Conservation (phyloP, 2,329 filamentous ascomycete species). For the Colletotrichum godetiae region DNA sequence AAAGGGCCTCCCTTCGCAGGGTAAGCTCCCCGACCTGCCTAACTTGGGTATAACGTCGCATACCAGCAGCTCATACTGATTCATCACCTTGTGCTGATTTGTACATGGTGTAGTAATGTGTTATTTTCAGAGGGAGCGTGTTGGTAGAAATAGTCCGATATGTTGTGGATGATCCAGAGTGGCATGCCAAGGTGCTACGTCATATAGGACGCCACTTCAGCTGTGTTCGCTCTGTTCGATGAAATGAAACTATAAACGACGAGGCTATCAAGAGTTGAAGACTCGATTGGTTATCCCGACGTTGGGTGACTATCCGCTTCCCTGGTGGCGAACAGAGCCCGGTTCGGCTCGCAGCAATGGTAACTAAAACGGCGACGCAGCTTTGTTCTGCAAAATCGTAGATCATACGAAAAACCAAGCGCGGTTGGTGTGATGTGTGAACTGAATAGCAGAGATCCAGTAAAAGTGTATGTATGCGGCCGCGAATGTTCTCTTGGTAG, state of each 20-base stretch:
- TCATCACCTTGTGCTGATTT: background rate
- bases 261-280: background rate
- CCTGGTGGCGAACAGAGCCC: background rate
- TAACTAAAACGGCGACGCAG: background rate
- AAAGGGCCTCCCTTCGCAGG: background rate
- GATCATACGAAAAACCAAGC: background rate
- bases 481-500: background rate
- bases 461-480: background rate
- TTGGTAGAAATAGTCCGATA: background rate
- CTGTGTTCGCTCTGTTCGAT: background rate
- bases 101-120: background rate
- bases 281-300: background rate
- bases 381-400: background rate
- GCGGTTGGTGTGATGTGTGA: background rate
- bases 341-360: background rate
- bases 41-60: constrained; percentile 21
- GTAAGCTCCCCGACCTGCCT: background rate
- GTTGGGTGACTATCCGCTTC: background rate
- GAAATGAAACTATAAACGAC: background rate
- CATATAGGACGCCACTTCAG: background rate
- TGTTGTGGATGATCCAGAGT: background rate
- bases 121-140: background rate
- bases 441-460: background rate
- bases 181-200: background rate
- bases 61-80: background rate